Percentiles rank a stretch among this genome's conserved stretches.
phyloP scores from a whole-genome alignment of 1,139 yeast genomes.

The Saccharomyces hybrid region DNA sequence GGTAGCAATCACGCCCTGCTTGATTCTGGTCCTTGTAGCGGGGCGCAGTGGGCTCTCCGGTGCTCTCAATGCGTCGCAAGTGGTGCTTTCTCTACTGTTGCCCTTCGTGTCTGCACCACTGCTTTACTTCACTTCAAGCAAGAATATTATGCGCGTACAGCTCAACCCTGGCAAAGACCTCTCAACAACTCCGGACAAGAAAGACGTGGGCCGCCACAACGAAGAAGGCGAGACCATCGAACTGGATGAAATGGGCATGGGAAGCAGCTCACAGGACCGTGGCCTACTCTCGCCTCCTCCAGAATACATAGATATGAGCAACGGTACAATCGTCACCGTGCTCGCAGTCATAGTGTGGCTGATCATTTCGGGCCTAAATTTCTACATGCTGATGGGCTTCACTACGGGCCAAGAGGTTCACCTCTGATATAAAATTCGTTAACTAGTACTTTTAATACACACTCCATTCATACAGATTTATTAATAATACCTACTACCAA shows the following conservation, averaged over 20 bases:
- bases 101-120: constrained; percentile 74
- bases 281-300: constrained; percentile 5
- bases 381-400: constrained; percentile 66
- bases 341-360: constrained; percentile 64
- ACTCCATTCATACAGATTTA: background rate
- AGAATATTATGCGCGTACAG: constrained; percentile 49
- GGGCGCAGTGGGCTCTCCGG: constrained; percentile 66
- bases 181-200: background rate
- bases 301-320: constrained; percentile 53
- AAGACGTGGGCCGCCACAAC: background rate
- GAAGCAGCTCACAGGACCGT: background rate
- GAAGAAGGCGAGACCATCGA: constrained; percentile 7
- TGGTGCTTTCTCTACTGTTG: constrained; percentile 56
- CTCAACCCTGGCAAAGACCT: constrained; percentile 15
- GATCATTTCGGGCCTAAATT: constrained; percentile 64
- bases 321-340: constrained; percentile 49
- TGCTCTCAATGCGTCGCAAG: constrained; percentile 69
- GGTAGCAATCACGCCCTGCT: constrained; percentile 65
- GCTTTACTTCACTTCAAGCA: constrained; percentile 58
- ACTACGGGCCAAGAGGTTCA: constrained; percentile 65
- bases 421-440: constrained; percentile 25
- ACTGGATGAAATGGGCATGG: background rate
- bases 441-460: background rate
- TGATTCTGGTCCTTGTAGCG: constrained; percentile 52
- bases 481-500: too few relatives aligned